Percentiles rank a stretch among this genome's conserved stretches.
Evolutionary conservation across 2,329 filamentous ascomycete species (phyloP).

Genomic region (Colletotrichum euphorbiae): DNA sequence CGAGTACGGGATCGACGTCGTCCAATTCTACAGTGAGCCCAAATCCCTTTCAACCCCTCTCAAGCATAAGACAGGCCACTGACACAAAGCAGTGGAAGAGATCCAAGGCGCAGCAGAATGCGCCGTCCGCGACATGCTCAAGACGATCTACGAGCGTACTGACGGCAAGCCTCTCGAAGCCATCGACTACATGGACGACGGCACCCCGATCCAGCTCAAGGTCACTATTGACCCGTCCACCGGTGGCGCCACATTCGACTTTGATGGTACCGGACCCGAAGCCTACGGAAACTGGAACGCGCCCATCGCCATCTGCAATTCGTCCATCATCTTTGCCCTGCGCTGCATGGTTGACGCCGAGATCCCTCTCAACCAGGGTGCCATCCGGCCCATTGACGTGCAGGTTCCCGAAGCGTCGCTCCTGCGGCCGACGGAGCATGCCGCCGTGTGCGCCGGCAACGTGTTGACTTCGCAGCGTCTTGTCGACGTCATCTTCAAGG

Average conservation of each 20-base stretch:
- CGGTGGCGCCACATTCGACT: slow-evolving; percentile 77
- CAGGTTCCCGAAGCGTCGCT: slow-evolving; percentile 72
- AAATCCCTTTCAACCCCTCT: neutral
- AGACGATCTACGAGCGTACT: slow-evolving; percentile 76
- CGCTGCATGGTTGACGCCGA: slow-evolving; percentile 49
- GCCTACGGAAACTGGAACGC: slow-evolving; percentile 48
- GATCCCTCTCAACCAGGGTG: slow-evolving; percentile 58
- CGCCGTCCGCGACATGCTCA: slow-evolving; percentile 79
- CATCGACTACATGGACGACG: slow-evolving; percentile 89
- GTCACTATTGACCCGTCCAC: slow-evolving; percentile 80
- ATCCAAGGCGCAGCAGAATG: slow-evolving; percentile 86
- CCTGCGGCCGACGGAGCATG: slow-evolving; percentile 48
- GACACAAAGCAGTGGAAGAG: slow-evolving; percentile 66
- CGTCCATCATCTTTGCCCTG: slow-evolving; percentile 49
- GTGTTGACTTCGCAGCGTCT: slow-evolving; percentile 51
- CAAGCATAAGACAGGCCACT: slow-evolving; percentile 60
- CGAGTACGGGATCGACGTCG: slow-evolving; percentile 78
- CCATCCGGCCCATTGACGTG: slow-evolving; percentile 80
- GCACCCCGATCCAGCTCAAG: slow-evolving; percentile 79
- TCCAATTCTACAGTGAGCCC: slow-evolving; percentile 65
- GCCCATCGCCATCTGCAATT: slow-evolving; percentile 49
- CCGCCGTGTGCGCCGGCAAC: slow-evolving; percentile 49
- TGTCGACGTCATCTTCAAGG: slow-evolving; percentile 77
- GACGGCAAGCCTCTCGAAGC: slow-evolving; percentile 78
- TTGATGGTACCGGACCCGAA: slow-evolving; percentile 47